Evolutionary conservation across 306 rosid species (phyloP).

Genomic region (Trifolium repens): DNA sequence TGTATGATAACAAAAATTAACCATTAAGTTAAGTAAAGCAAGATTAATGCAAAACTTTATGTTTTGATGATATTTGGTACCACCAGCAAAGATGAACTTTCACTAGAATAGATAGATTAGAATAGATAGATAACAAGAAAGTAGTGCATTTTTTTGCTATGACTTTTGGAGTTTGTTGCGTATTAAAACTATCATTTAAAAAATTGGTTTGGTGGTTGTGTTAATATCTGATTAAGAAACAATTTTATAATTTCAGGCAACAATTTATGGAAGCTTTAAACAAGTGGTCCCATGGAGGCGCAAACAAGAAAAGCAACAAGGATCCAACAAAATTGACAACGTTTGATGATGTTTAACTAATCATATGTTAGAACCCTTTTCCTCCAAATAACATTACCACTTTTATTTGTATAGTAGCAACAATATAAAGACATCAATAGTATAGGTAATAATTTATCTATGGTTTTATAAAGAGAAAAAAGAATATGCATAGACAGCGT

Average conservation of each 20-base stretch:
- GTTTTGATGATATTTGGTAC: neutral
- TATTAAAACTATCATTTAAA: slow-evolving; percentile 2
- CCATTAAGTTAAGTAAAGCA: neutral
- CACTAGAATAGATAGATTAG: slow-evolving; percentile 24
- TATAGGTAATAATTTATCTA: too few species aligned
- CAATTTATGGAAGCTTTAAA: slow-evolving; percentile 68
- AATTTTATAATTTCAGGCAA: slow-evolving; percentile 53
- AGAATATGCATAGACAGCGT: too few species aligned
- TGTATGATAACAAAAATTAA: too few species aligned
- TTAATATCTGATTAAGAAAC: slow-evolving; percentile 29
- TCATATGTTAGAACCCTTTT: neutral
- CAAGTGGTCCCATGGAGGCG: slow-evolving; percentile 76
- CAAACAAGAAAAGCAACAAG: slow-evolving; percentile 51
- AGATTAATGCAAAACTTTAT: neutral
- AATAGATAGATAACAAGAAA: slow-evolving; percentile 24
- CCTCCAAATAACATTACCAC: slow-evolving; percentile 11
- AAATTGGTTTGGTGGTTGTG: slow-evolving; percentile 1
- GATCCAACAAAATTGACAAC: neutral
- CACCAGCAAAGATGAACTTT: neutral
- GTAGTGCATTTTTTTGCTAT: neutral
- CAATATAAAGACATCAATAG: neutral
- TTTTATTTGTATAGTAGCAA: slow-evolving; percentile 10
- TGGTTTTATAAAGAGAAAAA: too few species aligned
- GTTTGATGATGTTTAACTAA: slow-evolving; percentile 10
- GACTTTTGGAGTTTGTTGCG: slow-evolving; percentile 22